phyloP scores from a whole-genome alignment of 73 alveolate species.

The Paramecium sonneborni region DNA sequence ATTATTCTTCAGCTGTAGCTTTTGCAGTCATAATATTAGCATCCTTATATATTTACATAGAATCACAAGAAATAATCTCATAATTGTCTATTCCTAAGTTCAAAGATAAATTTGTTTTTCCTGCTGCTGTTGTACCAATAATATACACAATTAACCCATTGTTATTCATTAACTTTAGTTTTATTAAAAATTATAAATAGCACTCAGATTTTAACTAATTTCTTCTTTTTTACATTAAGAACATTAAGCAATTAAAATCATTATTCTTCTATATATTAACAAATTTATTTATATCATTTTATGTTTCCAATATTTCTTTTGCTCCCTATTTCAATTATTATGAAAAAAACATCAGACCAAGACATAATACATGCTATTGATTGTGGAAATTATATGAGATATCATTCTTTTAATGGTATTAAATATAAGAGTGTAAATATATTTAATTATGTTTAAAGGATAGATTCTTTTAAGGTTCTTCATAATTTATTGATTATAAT shows the following conservation, averaged over 20 bases:
- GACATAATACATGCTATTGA: background rate
- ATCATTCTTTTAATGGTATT: background rate
- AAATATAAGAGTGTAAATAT: no score
- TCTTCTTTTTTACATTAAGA: no score
- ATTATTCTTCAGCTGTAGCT: constrained; percentile 74
- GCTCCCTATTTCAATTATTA: background rate
- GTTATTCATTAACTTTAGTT: background rate
- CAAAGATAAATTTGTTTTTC: constrained; percentile 82
- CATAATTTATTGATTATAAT: no score
- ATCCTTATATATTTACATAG: constrained; percentile 83
- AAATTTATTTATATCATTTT: background rate
- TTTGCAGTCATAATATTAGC: constrained; percentile 86
- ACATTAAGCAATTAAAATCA: no score
- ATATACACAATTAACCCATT: constrained; percentile 58
- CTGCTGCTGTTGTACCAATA: constrained; percentile 91
- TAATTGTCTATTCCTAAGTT: constrained; percentile 75
- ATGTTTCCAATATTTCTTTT: background rate
- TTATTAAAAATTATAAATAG: no score
- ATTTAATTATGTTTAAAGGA: no score
- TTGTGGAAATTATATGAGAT: background rate
- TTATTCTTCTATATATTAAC: no score
- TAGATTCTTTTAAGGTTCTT: background rate
- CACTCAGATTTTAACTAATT: no score
- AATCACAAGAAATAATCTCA: constrained; percentile 85
- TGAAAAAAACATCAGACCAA: background rate